Evolutionary conservation across 2,329 filamentous ascomycete genomes (phyloP), one percentile per base, ranked within the genome.

Genomic region (Colletotrichum sojae): DNA sequence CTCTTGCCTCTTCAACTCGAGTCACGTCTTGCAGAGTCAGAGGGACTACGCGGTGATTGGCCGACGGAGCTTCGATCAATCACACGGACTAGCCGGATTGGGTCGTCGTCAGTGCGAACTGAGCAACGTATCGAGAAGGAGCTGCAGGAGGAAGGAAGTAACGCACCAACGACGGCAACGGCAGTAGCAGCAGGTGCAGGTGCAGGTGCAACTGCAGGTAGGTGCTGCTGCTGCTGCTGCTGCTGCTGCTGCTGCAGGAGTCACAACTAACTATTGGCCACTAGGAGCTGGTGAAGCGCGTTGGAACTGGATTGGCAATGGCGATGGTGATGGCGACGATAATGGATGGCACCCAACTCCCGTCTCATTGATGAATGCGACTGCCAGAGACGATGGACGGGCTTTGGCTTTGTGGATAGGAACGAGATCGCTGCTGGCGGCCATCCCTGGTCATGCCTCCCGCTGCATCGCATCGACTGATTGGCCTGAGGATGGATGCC

Each of bases 371-470:
- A 36, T 36, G 31, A 36, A 8, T 36, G 31, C 31, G 10, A 36
- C 31, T 36, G 10, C 31, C 3, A 36, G 8, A 8, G 6, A 51
- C 48, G n/a, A 22, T 20, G 13, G 10, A 16, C n/a, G 40, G 46
- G 3, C 12, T 22, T 13, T 22, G 45, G 5, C 40, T 43, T 10
- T 13, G 13, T n/a, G 6, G 40, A 43, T 5, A 43, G 39, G 46
- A 46, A 54, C 18, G 49, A 51, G 48, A 61, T 46, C 12, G 49
- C 59, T 56, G 55, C 20, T 45, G 54, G 45, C 20, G 22, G 46
- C 27, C 31, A 65, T 59, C 66, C 66, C 66, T 68, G 48, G 48
- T 40, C 61, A 52, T 68, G 22, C 40, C 61, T 58, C 39, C 22
- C 48, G 25, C 48, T 15, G 31, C 16, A 18, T 46, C 40, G 31